Evolutionary conservation across 1,139 yeast genomes (phyloP), one percentile per base, ranked within the genome.

Genomic region (Diutina scorzettiae): DNA sequence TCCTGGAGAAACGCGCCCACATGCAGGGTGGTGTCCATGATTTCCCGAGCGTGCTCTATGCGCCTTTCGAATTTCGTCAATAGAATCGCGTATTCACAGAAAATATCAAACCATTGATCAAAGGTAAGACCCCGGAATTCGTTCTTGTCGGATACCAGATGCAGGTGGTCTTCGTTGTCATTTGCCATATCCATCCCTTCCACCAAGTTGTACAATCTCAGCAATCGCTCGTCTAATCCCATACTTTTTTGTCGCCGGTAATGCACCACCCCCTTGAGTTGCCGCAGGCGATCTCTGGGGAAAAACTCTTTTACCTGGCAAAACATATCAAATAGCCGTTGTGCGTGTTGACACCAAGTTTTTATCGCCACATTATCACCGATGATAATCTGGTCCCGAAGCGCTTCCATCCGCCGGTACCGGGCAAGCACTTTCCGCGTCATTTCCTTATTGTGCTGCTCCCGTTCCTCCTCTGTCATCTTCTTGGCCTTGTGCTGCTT

Each of bases 271-370:
- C 91, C 89, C 44, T 76, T 77, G 54, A 84, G 82, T 21, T 70
- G 69, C 46, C 79, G 74, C 19, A 78, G 78, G 45, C 79, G 73
- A 52, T 85, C 94, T 41, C 77, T 68, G 1, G 91, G 85, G 54
- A 84, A 89, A 50, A 91, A 84, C 51, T 76, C 76, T 45, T 80
- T 73, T 7, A 85, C 87, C 44, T 79, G 75, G 25, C 82, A 74
- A 55, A 91, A 89, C 49, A 84, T 76, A 53, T 85, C 95, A 40
- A 89, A 76, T 44, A 93, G 66, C 48, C 83, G 94, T 2, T 84
- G 74, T 0, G 94, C 96, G 11, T 81, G 66, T 48, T 86, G 86
- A 50, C 84, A 71, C 97, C 97, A 91, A 11, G 86, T 76, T 12
- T 73, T 66, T 0, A 78, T 74, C 5, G 93, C 86, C 9, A 78